phyloP scores from a whole-genome alignment of 495 filamentous ascomycete genomes.

The Filosporella fistucella region DNA sequence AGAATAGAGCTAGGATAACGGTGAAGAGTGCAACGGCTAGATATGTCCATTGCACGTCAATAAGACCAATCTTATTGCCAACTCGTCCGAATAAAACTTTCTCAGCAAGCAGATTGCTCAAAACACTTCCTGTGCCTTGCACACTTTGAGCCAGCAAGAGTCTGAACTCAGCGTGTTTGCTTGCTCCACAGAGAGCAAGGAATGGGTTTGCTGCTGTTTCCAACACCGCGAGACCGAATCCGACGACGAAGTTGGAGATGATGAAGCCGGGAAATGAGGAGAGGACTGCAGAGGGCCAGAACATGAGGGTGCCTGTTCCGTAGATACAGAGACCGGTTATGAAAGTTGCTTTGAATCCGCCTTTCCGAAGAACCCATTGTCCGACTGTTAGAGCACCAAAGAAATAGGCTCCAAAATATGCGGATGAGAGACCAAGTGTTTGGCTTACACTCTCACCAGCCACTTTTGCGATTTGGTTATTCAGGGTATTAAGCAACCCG shows the following conservation, averaged over 20 bases:
- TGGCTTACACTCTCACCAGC: slow-evolving; percentile 31
- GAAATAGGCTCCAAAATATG: slow-evolving; percentile 52
- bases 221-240: slow-evolving; percentile 57
- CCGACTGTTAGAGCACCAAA: slow-evolving; percentile 61
- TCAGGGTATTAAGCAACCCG: slow-evolving; percentile 73
- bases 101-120: slow-evolving; percentile 62
- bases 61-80: slow-evolving; percentile 25
- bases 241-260: slow-evolving; percentile 60
- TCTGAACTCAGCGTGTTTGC: slow-evolving; percentile 46
- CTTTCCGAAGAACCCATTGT: slow-evolving; percentile 55
- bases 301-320: slow-evolving; percentile 59
- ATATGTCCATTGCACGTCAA: slow-evolving; percentile 77
- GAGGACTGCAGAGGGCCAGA: slow-evolving; percentile 62
- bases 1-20: slow-evolving; percentile 55
- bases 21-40: slow-evolving; percentile 69
- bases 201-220: slow-evolving; percentile 69
- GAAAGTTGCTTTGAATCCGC: slow-evolving; percentile 57
- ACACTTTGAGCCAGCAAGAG: slow-evolving; percentile 66
- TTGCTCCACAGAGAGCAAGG: slow-evolving; percentile 51
- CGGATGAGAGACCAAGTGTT: slow-evolving; percentile 33
- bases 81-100: slow-evolving; percentile 59
- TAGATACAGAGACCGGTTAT: slow-evolving; percentile 56
- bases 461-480: slow-evolving; percentile 46
- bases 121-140: slow-evolving; percentile 61
- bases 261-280: slow-evolving; percentile 60